Percentiles rank a stretch among this genome's conserved stretches.
These are phyloP conservation scores for Dactylella cylindrospora DNA, from an alignment of 2,329 filamentous ascomycete genomes.

Conservation along the genomic window DNA sequence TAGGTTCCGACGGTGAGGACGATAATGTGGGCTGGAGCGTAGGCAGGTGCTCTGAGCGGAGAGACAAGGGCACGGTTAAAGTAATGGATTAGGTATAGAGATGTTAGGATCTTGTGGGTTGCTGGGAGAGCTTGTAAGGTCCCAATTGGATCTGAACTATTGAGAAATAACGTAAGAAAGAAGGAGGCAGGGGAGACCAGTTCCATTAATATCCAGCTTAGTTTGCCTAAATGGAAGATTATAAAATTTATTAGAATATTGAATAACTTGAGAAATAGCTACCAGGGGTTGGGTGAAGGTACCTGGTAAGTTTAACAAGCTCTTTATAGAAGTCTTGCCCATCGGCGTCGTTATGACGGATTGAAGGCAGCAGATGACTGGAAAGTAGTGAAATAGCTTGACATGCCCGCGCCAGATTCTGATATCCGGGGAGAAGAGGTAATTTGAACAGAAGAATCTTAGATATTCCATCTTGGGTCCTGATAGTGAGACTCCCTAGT, in stretches of 20 bases:
- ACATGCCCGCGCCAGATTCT: constrained; percentile 30
- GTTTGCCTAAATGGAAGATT: constrained; percentile 51
- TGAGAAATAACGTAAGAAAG: constrained; percentile 46
- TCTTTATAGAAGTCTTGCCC: constrained; percentile 82
- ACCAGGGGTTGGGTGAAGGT: too few species aligned
- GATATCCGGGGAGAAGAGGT: constrained; percentile 30
- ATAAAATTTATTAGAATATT: neutral
- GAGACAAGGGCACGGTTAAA: constrained; percentile 81
- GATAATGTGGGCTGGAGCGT: constrained; percentile 79
- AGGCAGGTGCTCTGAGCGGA: constrained; percentile 80
- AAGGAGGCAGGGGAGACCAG: constrained; percentile 51
- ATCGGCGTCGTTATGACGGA: constrained; percentile 59
- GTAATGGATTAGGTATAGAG: constrained; percentile 89
- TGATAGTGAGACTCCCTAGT: too few species aligned
- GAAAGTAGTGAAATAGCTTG: constrained; percentile 38
- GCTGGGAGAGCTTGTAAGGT: constrained; percentile 22
- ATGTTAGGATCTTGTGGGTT: constrained; percentile 67
- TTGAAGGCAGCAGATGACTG: constrained; percentile 17
- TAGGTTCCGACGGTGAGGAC: constrained; percentile 65
- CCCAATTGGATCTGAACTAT: constrained; percentile 18
- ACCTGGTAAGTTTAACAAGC: constrained; percentile 80
- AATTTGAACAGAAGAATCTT: constrained; percentile 9
- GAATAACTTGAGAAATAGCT: too few species aligned
- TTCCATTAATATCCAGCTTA: constrained; percentile 90
- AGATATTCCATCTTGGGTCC: constrained; percentile 13